Base-by-base conservation (phyloP, 129 eudicot species). In the Centaurea solstitialis region DNA sequence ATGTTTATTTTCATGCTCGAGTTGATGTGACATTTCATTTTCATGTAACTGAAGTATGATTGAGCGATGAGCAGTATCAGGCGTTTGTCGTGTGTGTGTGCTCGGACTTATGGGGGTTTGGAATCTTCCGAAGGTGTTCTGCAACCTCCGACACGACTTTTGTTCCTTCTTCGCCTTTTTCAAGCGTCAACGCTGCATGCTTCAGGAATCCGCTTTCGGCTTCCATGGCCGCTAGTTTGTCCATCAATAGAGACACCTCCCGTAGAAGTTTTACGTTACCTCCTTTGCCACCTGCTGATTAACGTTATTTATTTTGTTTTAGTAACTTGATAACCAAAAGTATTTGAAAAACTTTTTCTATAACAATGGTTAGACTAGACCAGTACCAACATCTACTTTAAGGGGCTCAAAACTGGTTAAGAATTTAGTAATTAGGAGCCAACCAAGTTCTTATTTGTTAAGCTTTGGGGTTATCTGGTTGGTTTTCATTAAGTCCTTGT, bases 121-220 rank as follows among this genome's bases (percentile, higher is more conserved):
- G 84, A 78, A 88, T 85, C 65, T 87, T 86, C 17, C 94, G 87
- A n/a, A 94, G 87, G 87, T 94, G 93, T 74, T 90, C 88, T 53
- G 97, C 97, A 74, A 94, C 89, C 85, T 94, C 96, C 12, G 89
- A 83, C 83, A 94, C 82, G 15, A 94, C 91, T 72, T 92, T 92
- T 11, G 94, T 90, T 72, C 97, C 98, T 66, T 94, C 87, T 6
- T 85, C 89, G 38, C 96, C 96, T 79, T 84, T 92, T 57, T 89
- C 91, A 4, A 94, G 84, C 13, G 96, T 84, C 91, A 90, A 86
- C 3, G 95, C 93, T 3, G 97, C 88, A 45, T 89, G 93, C 87
- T 90, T 92, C 53, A 94, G 86, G 86, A 92, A 94, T 78, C 89
- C 92, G 40, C 93, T 94, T 21, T 92, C 97, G 38, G 93, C 97